These are phyloP conservation scores for Daldinia decipiens DNA, from an alignment of 495 filamentous ascomycete species.

Conservation along the genomic window DNA sequence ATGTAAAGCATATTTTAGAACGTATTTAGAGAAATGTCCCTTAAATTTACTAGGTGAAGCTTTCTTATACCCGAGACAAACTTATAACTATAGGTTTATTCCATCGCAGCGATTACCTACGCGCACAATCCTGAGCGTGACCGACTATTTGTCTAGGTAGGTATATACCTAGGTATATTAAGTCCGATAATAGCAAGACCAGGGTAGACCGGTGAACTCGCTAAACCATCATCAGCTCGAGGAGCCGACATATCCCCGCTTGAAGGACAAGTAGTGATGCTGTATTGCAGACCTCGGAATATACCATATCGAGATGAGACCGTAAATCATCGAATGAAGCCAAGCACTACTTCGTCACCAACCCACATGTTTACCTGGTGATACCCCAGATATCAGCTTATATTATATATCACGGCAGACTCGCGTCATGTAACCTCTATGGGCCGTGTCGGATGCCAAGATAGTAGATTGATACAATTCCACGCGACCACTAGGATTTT, in stretches of 20 bases:
- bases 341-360: constrained; percentile 3
- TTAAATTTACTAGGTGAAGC: neutral
- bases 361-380: constrained; percentile 15
- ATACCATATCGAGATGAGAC: neutral
- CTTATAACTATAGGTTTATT: neutral
- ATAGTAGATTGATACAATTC: neutral
- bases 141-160: neutral
- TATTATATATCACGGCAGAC: constrained; percentile 9
- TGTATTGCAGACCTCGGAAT: too few species aligned
- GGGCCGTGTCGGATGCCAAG: neutral
- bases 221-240: neutral
- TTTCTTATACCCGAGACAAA: neutral
- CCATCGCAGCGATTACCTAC: constrained; percentile 2
- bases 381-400: constrained; percentile 34
- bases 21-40: neutral
- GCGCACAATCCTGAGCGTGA: neutral
- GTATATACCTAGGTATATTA: neutral
- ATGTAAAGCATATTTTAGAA: too few species aligned
- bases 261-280: neutral
- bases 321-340: constrained; percentile 14
- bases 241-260: neutral
- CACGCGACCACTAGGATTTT: constrained; percentile 14
- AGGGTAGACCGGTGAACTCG: neutral
- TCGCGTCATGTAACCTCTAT: constrained; percentile 16
- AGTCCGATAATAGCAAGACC: neutral